Conservation (phyloP, 345 rosid genomes). For the Murraya paniculata region DNA sequence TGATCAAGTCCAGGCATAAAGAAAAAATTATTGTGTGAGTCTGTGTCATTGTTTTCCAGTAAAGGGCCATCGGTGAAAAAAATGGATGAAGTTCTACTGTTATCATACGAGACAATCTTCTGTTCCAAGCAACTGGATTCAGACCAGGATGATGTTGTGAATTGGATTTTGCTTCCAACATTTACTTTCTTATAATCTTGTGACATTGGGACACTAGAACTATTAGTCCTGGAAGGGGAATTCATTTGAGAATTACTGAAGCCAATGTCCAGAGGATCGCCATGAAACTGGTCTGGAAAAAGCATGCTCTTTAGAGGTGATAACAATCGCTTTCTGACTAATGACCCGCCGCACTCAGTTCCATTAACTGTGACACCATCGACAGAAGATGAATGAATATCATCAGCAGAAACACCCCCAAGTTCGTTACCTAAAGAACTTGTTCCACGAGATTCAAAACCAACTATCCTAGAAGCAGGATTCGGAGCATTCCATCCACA, state of each 20-base stretch:
- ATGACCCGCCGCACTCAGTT: constrained; percentile 49
- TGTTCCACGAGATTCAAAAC: constrained; percentile 56
- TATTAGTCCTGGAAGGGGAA: constrained; percentile 29
- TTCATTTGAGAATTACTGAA: constrained; percentile 34
- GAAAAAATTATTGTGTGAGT: constrained; percentile 24
- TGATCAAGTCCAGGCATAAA: constrained; percentile 35
- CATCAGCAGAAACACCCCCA: constrained; percentile 35
- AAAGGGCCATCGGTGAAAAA: constrained; percentile 76
- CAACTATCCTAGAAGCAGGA: constrained; percentile 77
- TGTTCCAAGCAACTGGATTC: constrained; percentile 47
- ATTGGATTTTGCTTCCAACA: constrained; percentile 37
- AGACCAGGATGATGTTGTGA: constrained; percentile 34
- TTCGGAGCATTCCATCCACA: constrained; percentile 30
- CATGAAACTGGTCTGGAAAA: constrained; percentile 51
- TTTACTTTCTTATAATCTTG: constrained; percentile 64
- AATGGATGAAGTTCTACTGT: constrained; percentile 34
- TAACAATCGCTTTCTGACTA: constrained; percentile 62
- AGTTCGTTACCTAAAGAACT: constrained; percentile 25
- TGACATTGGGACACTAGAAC: constrained; percentile 25
- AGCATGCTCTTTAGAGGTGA: constrained; percentile 68
- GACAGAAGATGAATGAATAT: constrained; percentile 26
- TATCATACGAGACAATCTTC: constrained; percentile 29
- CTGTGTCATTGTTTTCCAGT: constrained; percentile 40
- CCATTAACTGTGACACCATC: constrained; percentile 31
- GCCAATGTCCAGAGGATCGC: constrained; percentile 60